A percentile compares a stretch with the other conserved stretches of the same genome.
Evolutionary conservation across 345 rosid genomes (phyloP).

Genomic region (Syzygium aromaticum): DNA sequence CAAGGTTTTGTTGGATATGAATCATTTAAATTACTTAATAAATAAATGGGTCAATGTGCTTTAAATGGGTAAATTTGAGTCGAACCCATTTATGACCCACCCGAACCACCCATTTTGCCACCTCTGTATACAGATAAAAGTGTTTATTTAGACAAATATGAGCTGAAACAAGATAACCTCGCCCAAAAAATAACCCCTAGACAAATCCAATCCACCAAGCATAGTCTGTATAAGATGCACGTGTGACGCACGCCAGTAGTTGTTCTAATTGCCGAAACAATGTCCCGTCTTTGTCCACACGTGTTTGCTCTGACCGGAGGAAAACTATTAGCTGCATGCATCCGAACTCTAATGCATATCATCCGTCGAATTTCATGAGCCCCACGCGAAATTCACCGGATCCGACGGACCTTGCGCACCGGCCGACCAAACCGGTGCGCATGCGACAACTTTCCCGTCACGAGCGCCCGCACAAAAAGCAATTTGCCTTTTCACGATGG

Average conservation of each 20-base stretch:
- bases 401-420: not conserved
- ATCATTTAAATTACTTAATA: too few relatives aligned
- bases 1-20: too few relatives aligned
- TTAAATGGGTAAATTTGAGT: too few relatives aligned
- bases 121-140: too few relatives aligned
- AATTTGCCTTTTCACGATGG: not conserved
- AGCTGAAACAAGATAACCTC: not conserved
- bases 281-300: not conserved
- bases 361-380: not conserved
- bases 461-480: not conserved
- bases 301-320: not conserved
- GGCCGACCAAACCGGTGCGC: not conserved
- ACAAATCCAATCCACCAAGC: accelerated
- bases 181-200: not conserved
- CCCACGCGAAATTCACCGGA: not conserved
- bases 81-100: too few relatives aligned
- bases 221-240: accelerated
- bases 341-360: not conserved
- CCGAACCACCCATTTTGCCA: too few relatives aligned
- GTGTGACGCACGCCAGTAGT: not conserved
- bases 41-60: too few relatives aligned
- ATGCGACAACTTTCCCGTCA: not conserved
- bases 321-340: not conserved
- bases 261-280: not conserved
- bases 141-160: too few relatives aligned